phyloP scores from a whole-genome alignment of 2,329 filamentous ascomycete species.

The Cordyceps pruinosa region DNA sequence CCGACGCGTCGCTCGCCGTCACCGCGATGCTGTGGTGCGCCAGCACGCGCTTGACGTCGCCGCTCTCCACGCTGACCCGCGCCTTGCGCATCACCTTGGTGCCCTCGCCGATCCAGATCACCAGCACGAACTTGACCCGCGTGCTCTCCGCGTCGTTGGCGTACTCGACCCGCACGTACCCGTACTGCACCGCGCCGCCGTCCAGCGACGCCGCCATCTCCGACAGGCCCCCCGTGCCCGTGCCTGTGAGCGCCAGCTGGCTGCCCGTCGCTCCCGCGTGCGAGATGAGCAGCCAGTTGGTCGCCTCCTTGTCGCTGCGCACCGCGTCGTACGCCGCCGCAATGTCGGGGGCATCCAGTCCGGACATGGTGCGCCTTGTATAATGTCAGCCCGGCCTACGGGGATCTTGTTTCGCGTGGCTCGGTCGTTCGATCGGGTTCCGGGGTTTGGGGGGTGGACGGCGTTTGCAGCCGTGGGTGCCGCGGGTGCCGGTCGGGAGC shows the following conservation, averaged over 20 bases:
- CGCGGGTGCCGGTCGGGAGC: background rate
- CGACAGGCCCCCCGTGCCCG: slow-evolving; percentile 52
- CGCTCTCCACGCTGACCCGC: slow-evolving; percentile 60
- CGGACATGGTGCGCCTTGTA: slow-evolving; percentile 40
- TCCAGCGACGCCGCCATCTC: slow-evolving; percentile 53
- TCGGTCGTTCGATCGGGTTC: background rate
- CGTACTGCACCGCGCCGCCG: slow-evolving; percentile 57
- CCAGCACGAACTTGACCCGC: slow-evolving; percentile 60
- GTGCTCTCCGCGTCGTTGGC: slow-evolving; percentile 65
- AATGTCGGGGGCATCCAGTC: slow-evolving; percentile 52
- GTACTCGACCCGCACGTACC: slow-evolving; percentile 59
- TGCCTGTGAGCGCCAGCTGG: slow-evolving; percentile 47
- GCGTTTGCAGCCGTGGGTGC: background rate
- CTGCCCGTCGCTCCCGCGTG: slow-evolving; percentile 50
- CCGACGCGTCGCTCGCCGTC: slow-evolving; percentile 52
- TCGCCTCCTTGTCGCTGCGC: slow-evolving; percentile 57
- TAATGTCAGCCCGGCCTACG: background rate
- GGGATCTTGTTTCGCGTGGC: background rate
- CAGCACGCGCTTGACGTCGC: slow-evolving; percentile 56
- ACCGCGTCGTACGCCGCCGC: slow-evolving; percentile 59
- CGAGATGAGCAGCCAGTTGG: slow-evolving; percentile 62
- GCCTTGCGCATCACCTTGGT: slow-evolving; percentile 66
- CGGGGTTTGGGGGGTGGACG: background rate
- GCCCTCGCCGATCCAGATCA: slow-evolving; percentile 60
- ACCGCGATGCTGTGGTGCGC: slow-evolving; percentile 60